Percentiles rank a stretch among this genome's conserved stretches.
Conservation (phyloP, 1,284 basidiomycete species). For the Tetrapyrgos nigripes region DNA sequence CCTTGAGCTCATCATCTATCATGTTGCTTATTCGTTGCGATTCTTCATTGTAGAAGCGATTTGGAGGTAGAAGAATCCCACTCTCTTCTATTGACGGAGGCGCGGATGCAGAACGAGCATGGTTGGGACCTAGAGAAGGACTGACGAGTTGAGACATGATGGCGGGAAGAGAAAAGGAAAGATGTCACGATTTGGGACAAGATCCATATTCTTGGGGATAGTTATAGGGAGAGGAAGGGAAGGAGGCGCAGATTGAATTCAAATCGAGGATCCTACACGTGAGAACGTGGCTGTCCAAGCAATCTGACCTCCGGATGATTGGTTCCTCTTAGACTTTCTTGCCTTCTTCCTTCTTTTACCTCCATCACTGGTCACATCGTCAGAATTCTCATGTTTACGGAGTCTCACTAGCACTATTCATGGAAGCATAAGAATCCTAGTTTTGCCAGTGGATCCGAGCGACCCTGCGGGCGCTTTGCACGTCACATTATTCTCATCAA, state of each 20-base stretch:
- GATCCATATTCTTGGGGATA: neutral
- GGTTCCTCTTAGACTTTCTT: neutral
- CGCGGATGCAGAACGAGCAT: constrained; percentile 17
- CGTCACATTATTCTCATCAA: neutral
- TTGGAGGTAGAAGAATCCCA: constrained; percentile 14
- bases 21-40: constrained; percentile 61
- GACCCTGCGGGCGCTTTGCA: neutral
- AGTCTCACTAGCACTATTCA: too few relatives aligned
- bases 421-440: neutral
- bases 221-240: neutral
- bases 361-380: neutral
- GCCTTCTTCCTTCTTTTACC: neutral
- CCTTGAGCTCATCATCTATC: constrained; percentile 77
- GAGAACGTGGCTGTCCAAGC: neutral
- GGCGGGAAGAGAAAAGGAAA: neutral
- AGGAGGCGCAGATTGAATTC: neutral
- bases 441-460: too few relatives aligned
- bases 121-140: neutral
- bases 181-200: neutral
- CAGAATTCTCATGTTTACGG: neutral
- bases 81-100: constrained; percentile 16
- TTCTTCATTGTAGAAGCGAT: constrained; percentile 40
- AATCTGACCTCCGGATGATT: neutral
- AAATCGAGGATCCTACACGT: neutral
- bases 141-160: neutral